Evolutionary conservation across 1,284 basidiomycete species (phyloP), one percentile per base, ranked within the genome.

Genomic region (Thelephora terrestris): DNA sequence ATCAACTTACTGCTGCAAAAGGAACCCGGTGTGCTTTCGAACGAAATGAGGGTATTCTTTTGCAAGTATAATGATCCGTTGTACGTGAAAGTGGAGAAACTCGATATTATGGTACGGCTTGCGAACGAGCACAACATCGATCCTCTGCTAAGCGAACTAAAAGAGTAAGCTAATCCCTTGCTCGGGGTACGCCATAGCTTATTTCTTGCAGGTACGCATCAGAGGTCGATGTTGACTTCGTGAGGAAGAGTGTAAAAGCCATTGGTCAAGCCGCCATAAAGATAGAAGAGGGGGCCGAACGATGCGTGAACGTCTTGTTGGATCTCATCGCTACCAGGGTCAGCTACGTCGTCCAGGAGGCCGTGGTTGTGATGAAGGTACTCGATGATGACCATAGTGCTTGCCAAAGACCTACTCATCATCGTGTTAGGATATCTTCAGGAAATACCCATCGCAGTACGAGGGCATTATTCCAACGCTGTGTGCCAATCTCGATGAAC

Each of bases 11-110:
- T 99, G 45, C 79, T 98, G 18, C 96, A 99, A 67, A 92, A 94
- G 58, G 82, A 91, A 3, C 74, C 91, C 1, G 88, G 94, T 51
- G 76, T 97, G 48, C 77, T 99, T 5, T 81, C 85, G 24, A 94
- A 90, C 66, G 95, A 99, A 68, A 93, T 99, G 83, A 83, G 93
- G 50, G 94, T 99, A 21, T 99, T 99, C 67, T 99, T 99, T 74
- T 99, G 96, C 84, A 99, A 99, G 67, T 99, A 99, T 72, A 99
- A 98, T 64, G 96, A 99, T 62, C 95, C 96, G 2, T 73, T 94
- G 29, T 99, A 99, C 62, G 93, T 98, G 66, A 99, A 99, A 70
- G 79, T 98, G 46, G 95, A 96, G 66, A 99, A 99, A 66, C 71
- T 99, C 53, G 96, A 97, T 58, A 97, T 98, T 65, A 98, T 99